Evolutionary conservation across 2,329 filamentous ascomycete species (phyloP).

Genomic region (Exophiala oligosperma): DNA sequence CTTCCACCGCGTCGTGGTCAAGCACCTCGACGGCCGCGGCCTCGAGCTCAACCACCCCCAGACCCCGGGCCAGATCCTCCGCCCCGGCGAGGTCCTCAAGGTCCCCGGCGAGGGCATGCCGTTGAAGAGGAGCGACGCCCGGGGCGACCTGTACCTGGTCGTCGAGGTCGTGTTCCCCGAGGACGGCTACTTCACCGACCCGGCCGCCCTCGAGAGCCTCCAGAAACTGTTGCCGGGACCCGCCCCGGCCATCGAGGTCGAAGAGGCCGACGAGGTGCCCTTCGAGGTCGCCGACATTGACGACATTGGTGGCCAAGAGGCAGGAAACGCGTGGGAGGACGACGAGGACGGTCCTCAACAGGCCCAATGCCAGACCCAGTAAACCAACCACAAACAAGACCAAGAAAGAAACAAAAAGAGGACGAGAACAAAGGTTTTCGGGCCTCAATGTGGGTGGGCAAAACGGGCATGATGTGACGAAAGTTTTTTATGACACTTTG

Average conservation of each 20-base stretch:
- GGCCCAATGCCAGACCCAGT: constrained; percentile 52
- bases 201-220: constrained; percentile 66
- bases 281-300: constrained; percentile 84
- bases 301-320: constrained; percentile 54
- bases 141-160: constrained; percentile 83
- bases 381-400: constrained; percentile 18
- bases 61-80: constrained; percentile 75
- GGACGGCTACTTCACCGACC: constrained; percentile 75
- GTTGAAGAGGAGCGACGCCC: constrained; percentile 76
- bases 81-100: constrained; percentile 82
- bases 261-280: constrained; percentile 82
- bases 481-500: no score
- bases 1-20: constrained; percentile 86
- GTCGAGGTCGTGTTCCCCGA: constrained; percentile 88
- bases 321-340: constrained; percentile 48
- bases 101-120: constrained; percentile 93
- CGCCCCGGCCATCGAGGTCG: constrained; percentile 63
- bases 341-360: constrained; percentile 49
- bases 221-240: constrained; percentile 71
- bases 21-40: constrained; percentile 89
- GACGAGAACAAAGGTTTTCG: no score
- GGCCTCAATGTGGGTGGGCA: no score
- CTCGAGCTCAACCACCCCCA: constrained; percentile 77
- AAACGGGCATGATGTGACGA: no score
- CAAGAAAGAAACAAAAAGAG: no score